These are phyloP conservation scores for Desmodesmus armatus DNA, from an alignment of 139 green algal species.

Conservation along the genomic window DNA sequence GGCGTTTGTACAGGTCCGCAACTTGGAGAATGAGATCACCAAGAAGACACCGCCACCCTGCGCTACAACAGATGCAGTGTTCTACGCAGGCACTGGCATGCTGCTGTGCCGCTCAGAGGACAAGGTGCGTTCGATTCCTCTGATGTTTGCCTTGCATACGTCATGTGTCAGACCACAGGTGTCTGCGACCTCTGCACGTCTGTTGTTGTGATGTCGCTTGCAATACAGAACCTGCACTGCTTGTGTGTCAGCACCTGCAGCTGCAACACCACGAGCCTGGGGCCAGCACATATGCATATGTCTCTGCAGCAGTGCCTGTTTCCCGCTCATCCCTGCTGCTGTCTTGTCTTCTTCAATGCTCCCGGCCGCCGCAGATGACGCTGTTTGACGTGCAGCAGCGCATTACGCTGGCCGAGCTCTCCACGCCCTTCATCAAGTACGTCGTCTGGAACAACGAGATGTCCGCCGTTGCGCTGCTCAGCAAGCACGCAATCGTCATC, in stretches of 20 bases:
- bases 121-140: constrained; percentile 69
- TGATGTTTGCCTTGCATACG: background rate
- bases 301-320: too few relatives aligned
- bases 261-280: too few relatives aligned
- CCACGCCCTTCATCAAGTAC: constrained; percentile 96
- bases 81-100: constrained; percentile 97
- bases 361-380: constrained; percentile 85
- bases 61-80: constrained; percentile 90
- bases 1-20: constrained; percentile 86
- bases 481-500: constrained; percentile 98
- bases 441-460: constrained; percentile 97
- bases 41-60: constrained; percentile 93
- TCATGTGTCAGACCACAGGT: background rate
- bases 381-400: constrained; percentile 99
- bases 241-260: too few relatives aligned
- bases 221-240: too few relatives aligned
- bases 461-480: constrained; percentile 93
- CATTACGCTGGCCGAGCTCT: constrained; percentile 86
- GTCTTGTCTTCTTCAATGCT: too few relatives aligned
- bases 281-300: too few relatives aligned
- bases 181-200: too few relatives aligned
- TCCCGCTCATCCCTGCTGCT: too few relatives aligned
- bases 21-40: constrained; percentile 98
- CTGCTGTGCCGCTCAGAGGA: constrained; percentile 96
- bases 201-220: too few relatives aligned